phyloP scores from a whole-genome alignment of 1,284 basidiomycete genomes.

The Trametes versicolor region DNA sequence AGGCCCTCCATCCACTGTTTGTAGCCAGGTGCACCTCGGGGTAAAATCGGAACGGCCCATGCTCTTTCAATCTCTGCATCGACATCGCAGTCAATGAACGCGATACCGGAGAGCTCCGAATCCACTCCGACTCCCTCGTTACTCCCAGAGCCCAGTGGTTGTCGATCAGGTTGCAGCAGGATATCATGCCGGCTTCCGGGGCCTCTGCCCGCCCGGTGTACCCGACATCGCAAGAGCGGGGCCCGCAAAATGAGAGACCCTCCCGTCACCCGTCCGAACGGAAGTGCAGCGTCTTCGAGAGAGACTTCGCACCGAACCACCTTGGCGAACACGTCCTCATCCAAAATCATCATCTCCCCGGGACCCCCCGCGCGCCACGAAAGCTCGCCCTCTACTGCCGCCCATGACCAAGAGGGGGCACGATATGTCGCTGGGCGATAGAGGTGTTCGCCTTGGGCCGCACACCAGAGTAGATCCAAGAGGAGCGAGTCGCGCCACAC shows the following conservation, averaged over 20 bases:
- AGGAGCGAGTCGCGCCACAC: conserved; percentile 27
- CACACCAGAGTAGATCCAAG: conserved; percentile 29
- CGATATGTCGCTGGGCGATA: neutral
- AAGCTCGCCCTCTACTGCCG: neutral
- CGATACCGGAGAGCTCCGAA: neutral
- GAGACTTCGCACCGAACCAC: neutral
- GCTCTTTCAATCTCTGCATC: neutral
- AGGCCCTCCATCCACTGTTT: neutral
- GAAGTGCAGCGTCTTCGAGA: neutral
- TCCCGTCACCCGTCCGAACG: conserved; percentile 1
- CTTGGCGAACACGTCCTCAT: neutral
- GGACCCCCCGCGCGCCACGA: neutral
- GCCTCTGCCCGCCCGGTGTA: neutral
- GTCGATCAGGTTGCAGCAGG: neutral
- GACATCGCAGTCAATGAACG: neutral
- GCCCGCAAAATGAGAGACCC: neutral
- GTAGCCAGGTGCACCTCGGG: neutral
- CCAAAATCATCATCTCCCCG: neutral
- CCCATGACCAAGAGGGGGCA: conserved; percentile 33
- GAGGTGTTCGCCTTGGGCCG: conserved; percentile 6
- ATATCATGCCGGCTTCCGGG: neutral
- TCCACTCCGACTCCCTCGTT: neutral
- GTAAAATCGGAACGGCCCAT: neutral
- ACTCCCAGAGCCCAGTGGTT: neutral
- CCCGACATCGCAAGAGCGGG: neutral